Conservation (phyloP, 352 stramenopile species). For the Globisporangium cylindrosporum region DNA sequence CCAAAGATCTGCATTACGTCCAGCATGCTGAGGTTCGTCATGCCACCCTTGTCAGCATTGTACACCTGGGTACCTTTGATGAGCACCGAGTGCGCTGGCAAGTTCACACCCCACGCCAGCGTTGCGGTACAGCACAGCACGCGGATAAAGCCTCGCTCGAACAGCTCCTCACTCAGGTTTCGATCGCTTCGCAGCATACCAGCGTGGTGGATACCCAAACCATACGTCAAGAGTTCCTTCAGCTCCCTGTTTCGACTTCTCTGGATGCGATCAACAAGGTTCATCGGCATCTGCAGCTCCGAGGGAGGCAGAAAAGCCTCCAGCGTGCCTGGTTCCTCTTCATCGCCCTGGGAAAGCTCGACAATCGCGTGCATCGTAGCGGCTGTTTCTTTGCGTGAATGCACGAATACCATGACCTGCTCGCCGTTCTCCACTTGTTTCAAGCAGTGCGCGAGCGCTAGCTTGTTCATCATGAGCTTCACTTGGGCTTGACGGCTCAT, state of each 20-base stretch:
- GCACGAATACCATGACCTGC: conserved; percentile 99
- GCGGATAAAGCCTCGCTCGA: conserved; percentile 95
- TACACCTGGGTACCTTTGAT: conserved; percentile 99
- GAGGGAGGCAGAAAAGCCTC: conserved; percentile 58
- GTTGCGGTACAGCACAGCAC: conserved; percentile 99
- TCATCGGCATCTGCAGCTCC: conserved; percentile 53
- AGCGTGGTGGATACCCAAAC: conserved; percentile 98
- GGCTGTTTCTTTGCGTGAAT: conserved; percentile 98
- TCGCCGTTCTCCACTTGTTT: conserved; percentile 62
- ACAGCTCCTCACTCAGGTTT: conserved; percentile 97
- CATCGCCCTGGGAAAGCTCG: conserved; percentile 79
- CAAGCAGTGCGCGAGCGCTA: conserved; percentile 68
- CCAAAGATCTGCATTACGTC: conserved; percentile 99
- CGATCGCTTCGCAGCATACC: conserved; percentile 95
- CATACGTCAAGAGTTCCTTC: conserved; percentile 91
- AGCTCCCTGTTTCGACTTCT: conserved; percentile 96
- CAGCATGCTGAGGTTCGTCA: conserved; percentile 97
- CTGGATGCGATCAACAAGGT: conserved; percentile 68
- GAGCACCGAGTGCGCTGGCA: conserved; percentile 98
- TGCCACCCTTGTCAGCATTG: conserved; percentile 97
- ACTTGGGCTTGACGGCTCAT: conserved; percentile 66
- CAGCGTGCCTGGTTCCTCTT: conserved; percentile 50
- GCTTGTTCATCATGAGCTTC: conserved; percentile 85
- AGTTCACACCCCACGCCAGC: conserved; percentile 98
- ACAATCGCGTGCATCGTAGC: conserved; percentile 92